A percentile compares a stretch with the other conserved stretches of the same genome.
phyloP scores from a whole-genome alignment of 2,329 filamentous ascomycete species.

The Cadophora sp. region DNA sequence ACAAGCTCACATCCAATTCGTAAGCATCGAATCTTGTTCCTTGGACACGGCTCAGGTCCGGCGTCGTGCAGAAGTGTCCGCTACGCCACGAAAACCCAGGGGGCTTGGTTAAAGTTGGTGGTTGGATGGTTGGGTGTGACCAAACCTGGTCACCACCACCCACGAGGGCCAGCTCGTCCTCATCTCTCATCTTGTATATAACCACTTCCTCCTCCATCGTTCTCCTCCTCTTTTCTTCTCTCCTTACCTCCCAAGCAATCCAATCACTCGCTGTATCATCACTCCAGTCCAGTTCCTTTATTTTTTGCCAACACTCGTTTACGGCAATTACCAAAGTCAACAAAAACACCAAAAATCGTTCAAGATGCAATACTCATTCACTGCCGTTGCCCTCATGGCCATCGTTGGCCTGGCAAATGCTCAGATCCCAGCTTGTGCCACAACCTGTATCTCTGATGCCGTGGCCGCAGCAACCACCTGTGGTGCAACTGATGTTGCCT shows the following conservation, averaged over 20 bases:
- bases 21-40: conserved; percentile 14
- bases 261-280: neutral
- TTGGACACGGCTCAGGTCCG: conserved; percentile 21
- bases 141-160: neutral
- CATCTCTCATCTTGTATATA: conserved; percentile 27
- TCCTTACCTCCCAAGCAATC: conserved; percentile 6
- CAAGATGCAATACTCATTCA: conserved; percentile 38
- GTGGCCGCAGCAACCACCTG: conserved; percentile 34
- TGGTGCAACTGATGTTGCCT: conserved; percentile 29
- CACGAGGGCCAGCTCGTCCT: conserved; percentile 7
- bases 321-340: conserved; percentile 22
- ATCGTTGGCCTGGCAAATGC: conserved; percentile 27
- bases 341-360: neutral
- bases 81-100: neutral
- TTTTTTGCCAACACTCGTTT: conserved; percentile 28
- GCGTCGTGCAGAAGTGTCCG: conserved; percentile 19
- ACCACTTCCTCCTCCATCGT: neutral
- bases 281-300: neutral
- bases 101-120: neutral
- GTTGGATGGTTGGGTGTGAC: neutral
- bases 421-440: conserved; percentile 37
- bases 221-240: neutral
- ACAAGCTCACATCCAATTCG: conserved; percentile 15
- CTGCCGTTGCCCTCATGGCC: conserved; percentile 31
- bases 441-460: conserved; percentile 34